Base-by-base conservation (phyloP, 148 eudicot species). In the Selenicereus undatus region DNA sequence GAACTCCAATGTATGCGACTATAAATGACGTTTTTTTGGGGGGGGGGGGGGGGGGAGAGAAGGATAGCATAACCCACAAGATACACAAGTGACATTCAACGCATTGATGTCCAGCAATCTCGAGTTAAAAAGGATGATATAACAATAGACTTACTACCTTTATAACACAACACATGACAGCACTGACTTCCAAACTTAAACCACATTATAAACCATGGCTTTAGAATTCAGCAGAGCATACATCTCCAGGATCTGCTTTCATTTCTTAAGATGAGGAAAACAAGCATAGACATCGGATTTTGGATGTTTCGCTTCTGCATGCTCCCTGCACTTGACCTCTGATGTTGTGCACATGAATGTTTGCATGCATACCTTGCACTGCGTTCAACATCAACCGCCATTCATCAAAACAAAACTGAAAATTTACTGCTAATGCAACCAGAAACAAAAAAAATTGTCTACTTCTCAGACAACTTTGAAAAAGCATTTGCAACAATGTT, bases 331-430 rank as follows among this genome's bases (percentile, higher is more conserved):
- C 80, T 93, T 91, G 83, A 91, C 97, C 85, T 93, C 97, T 21
- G 97, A 79, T 39, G 97, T 93, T 11, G 97, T 93, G 82, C 97
- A 93, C 24, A 93, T 91, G 77, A 93, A 93, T 56, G 97, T 93
- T 84, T 93, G 97, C 97, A 93, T 93, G 85, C 97, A 93, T 30
- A 91, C 92, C 88, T 93, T 93, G 90, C 97, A 93, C 97, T 93
- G 93, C 91, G 84, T 56, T 77, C 75, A 66, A 22, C 52, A 51
- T 7, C 68, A 64, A 64, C 68, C 27, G 13, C 68, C 68, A 64
- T 64, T 64, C 68, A 64, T 64, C 27, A 64, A 11, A 64, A 22
- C 29, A 22, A 64, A 8, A n/a, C 5, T 2, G 1, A 22, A n/a
- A 64, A 64, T n/a, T 9, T n/a, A 64, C 20, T 2, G 68, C 27